Percentiles rank a stretch among this genome's conserved stretches.
Evolutionary conservation across 768 basidiomycete species (phyloP).

Genomic region (Termitomyces sp.): DNA sequence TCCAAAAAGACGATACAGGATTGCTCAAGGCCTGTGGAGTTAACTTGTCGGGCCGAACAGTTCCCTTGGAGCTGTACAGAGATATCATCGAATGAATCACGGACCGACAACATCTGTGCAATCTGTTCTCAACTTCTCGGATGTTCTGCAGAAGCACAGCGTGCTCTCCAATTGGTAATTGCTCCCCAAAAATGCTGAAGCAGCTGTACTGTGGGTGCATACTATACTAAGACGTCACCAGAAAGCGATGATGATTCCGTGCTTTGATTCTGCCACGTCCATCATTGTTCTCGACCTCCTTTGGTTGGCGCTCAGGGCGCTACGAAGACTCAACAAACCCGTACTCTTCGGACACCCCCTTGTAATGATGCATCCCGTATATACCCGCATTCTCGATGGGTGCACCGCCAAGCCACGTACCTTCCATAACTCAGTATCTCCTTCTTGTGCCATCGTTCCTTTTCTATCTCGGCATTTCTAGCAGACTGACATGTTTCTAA

Average conservation of each 20-base stretch:
- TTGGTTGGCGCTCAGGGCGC: constrained; percentile 9
- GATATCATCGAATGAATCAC: constrained; percentile 13
- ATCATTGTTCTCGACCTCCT: constrained; percentile 16
- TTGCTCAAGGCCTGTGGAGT: too few relatives aligned
- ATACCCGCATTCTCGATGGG: constrained; percentile 17
- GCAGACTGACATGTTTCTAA: too few relatives aligned
- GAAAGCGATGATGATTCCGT: constrained; percentile 10
- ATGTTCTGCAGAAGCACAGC: constrained; percentile 14
- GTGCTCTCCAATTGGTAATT: constrained; percentile 11
- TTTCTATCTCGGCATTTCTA: constrained; percentile 11
- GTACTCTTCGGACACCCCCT: constrained; percentile 13
- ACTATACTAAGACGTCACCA: constrained; percentile 11
- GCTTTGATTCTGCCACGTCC: constrained; percentile 14
- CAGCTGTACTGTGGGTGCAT: constrained; percentile 14
- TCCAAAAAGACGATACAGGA: neutral
- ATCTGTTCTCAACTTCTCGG: constrained; percentile 12
- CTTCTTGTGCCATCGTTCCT: constrained; percentile 12
- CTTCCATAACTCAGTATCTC: constrained; percentile 16
- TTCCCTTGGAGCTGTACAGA: constrained; percentile 14
- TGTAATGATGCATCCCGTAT: constrained; percentile 17
- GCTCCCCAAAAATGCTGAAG: constrained; percentile 10
- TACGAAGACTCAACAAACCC: constrained; percentile 12
- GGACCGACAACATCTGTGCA: constrained; percentile 12
- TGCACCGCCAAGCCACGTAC: constrained; percentile 10
- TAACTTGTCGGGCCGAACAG: neutral